Evolutionary conservation across 805 yeast genomes (phyloP).

Genomic region (Teunomyces kruisii): DNA sequence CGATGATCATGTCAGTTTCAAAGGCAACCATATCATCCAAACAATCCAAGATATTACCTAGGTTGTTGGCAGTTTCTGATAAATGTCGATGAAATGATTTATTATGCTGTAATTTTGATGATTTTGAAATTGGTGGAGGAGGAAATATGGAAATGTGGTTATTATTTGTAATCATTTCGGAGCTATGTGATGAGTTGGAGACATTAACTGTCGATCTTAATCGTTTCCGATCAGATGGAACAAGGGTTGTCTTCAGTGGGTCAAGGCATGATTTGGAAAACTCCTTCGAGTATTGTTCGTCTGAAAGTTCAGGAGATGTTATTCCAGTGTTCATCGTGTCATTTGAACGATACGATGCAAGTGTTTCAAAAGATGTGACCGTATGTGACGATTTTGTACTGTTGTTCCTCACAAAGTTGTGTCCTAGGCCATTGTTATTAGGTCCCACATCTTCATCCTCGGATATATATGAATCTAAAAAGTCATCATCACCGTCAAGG

Average conservation of each 20-base stretch:
- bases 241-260: neutral
- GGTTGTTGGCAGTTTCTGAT: neutral
- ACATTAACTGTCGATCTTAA: too few relatives aligned
- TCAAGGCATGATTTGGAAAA: neutral
- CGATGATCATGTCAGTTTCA: slow-evolving; percentile 4
- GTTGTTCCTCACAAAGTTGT: slow-evolving; percentile 8
- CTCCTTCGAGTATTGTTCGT: neutral
- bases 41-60: slow-evolving; percentile 8
- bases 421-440: slow-evolving; percentile 1
- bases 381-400: slow-evolving; percentile 13
- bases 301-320: slow-evolving; percentile 3
- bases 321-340: slow-evolving; percentile 8
- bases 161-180: neutral
- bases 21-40: slow-evolving; percentile 7
- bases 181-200: neutral
- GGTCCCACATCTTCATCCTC: neutral
- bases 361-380: slow-evolving; percentile 5
- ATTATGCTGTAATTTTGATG: neutral
- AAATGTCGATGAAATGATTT: slow-evolving; percentile 1
- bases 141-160: neutral
- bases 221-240: too few relatives aligned
- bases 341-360: slow-evolving; percentile 1
- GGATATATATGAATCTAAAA: neutral
- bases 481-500: neutral
- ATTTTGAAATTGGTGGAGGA: neutral